A percentile compares a stretch with the other conserved stretches of the same genome.
phyloP scores from a whole-genome alignment of 371 early-diverging fungal species.

The Mucor piriformis region DNA sequence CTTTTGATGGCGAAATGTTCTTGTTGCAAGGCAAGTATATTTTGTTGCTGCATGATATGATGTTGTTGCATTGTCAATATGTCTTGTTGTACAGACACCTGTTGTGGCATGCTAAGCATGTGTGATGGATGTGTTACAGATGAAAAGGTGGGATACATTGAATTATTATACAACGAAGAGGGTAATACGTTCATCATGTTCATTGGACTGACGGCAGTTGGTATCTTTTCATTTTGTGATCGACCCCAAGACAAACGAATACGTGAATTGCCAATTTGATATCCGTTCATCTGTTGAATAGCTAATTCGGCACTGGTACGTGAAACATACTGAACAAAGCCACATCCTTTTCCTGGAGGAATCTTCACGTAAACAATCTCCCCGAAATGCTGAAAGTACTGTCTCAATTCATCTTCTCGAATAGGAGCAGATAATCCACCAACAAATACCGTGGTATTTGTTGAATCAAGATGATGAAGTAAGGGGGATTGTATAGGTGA shows the following conservation, averaged over 20 bases:
- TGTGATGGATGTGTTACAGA: background rate
- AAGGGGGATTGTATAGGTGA: slow-evolving; percentile 18
- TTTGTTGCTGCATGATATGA: background rate
- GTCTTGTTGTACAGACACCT: background rate
- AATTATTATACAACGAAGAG: background rate
- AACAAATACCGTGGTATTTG: slow-evolving; percentile 92
- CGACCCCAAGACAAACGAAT: slow-evolving; percentile 92
- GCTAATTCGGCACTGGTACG: slow-evolving; percentile 85
- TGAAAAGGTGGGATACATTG: background rate
- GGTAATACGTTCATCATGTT: background rate
- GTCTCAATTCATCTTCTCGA: slow-evolving; percentile 79
- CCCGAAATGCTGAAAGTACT: slow-evolving; percentile 81
- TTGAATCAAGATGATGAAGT: slow-evolving; percentile 46
- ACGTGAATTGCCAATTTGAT: slow-evolving; percentile 76
- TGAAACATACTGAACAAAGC: slow-evolving; percentile 86
- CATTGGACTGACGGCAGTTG: background rate
- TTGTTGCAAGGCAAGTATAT: background rate
- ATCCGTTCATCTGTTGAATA: slow-evolving; percentile 84
- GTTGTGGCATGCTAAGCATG: too few species aligned
- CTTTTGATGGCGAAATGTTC: background rate
- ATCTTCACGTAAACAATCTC: slow-evolving; percentile 89
- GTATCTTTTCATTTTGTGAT: slow-evolving; percentile 47
- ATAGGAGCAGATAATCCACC: slow-evolving; percentile 81
- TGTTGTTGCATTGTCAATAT: background rate
- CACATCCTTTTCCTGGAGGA: slow-evolving; percentile 90